Conservation (phyloP, 805 yeast species). For the Ogataea henricii region DNA sequence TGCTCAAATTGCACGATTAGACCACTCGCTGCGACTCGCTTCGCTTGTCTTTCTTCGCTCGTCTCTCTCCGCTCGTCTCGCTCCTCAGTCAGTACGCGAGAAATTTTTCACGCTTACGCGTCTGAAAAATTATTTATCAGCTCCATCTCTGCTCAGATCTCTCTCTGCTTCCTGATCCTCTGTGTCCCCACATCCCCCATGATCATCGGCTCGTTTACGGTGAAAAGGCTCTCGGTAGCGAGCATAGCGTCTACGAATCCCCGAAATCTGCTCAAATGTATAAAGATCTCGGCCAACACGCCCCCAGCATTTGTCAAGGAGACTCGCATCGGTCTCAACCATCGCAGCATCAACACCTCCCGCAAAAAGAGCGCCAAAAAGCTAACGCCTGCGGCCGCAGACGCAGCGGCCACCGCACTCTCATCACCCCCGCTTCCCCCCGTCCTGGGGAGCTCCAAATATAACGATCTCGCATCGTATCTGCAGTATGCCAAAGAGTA, state of each 20-base stretch:
- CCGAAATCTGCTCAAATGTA: conserved; percentile 1
- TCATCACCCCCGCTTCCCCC: background rate
- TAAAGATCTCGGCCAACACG: conserved; percentile 10
- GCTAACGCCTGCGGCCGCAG: too few relatives aligned
- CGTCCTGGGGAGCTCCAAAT: conserved; percentile 23
- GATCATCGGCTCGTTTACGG: conserved; percentile 23
- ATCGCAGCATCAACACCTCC: background rate
- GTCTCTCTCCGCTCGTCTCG: too few relatives aligned
- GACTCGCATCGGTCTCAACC: conserved; percentile 5
- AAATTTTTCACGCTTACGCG: conserved; percentile 1
- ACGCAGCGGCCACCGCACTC: too few relatives aligned
- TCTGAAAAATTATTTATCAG: background rate
- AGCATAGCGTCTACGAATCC: background rate
- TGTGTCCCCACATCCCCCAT: too few relatives aligned
- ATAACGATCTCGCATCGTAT: conserved; percentile 38
- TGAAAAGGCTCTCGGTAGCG: conserved; percentile 9
- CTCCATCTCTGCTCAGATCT: too few relatives aligned
- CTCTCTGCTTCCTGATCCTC: too few relatives aligned
- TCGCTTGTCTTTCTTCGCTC: too few relatives aligned
- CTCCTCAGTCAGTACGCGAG: too few relatives aligned
- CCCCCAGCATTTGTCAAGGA: conserved; percentile 18
- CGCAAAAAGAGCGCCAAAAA: too few relatives aligned
- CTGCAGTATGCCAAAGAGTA: conserved; percentile 35
- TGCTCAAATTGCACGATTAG: too few relatives aligned
- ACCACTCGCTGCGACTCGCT: too few relatives aligned